Evolutionary conservation across 2,329 filamentous ascomycete genomes (phyloP).

Genomic region (Botryotinia convoluta): DNA sequence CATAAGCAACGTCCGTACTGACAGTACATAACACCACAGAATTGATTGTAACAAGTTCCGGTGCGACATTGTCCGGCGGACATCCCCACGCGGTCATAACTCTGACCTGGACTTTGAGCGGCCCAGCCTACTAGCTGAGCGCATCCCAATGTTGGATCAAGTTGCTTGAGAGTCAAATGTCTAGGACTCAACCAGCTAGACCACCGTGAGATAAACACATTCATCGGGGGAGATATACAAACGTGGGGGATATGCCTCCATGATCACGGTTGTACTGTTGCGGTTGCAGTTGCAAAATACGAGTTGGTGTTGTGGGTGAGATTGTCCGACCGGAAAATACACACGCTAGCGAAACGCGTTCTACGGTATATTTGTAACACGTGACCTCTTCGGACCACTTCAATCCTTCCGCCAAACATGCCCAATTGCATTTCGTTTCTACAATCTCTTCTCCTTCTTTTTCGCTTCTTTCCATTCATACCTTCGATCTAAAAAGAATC

Average conservation of each 20-base stretch:
- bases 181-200: slow-evolving; percentile 19
- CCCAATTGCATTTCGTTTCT: background rate
- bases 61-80: slow-evolving; percentile 22
- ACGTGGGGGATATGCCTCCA: background rate
- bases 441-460: slow-evolving; percentile 1
- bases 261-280: background rate
- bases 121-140: slow-evolving; percentile 10
- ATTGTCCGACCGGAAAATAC: slow-evolving; percentile 13
- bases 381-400: background rate
- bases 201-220: background rate
- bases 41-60: slow-evolving; percentile 19
- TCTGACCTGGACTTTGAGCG: background rate
- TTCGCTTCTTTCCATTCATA: background rate
- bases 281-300: slow-evolving; percentile 8
- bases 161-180: slow-evolving; percentile 9
- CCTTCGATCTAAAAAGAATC: background rate
- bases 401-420: background rate
- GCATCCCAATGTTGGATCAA: background rate
- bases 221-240: background rate
- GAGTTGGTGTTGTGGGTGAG: background rate
- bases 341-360: slow-evolving; percentile 13
- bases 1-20: slow-evolving; percentile 22
- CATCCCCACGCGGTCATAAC: slow-evolving; percentile 19
- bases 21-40: slow-evolving; percentile 18
- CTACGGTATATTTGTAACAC: background rate